These are phyloP conservation scores for Ammopiptanthus mongolicus DNA, from an alignment of 306 rosid species.

Conservation along the genomic window DNA sequence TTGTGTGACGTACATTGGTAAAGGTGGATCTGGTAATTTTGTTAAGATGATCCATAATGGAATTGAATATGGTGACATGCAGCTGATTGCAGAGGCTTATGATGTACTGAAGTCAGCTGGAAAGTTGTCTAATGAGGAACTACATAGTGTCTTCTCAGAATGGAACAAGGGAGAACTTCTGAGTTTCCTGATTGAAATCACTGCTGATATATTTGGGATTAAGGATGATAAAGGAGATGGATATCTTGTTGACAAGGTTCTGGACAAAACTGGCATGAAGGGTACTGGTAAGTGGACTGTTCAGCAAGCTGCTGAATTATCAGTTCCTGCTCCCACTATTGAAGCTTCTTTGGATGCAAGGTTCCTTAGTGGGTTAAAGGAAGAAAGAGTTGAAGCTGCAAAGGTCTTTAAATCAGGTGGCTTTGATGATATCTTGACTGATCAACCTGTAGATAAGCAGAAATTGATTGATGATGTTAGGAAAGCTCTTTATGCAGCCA, in stretches of 20 bases:
- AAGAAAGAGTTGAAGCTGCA: slow-evolving; percentile 83
- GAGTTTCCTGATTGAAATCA: slow-evolving; percentile 87
- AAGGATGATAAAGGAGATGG: slow-evolving; percentile 88
- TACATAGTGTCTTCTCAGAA: slow-evolving; percentile 59
- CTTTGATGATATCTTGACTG: slow-evolving; percentile 47
- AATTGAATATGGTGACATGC: slow-evolving; percentile 95
- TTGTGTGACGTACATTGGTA: slow-evolving; percentile 81
- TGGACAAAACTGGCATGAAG: slow-evolving; percentile 97
- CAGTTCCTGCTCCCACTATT: slow-evolving; percentile 90
- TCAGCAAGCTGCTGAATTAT: slow-evolving; percentile 94
- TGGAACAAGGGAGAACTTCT: slow-evolving; percentile 95
- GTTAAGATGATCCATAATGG: slow-evolving; percentile 96
- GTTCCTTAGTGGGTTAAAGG: slow-evolving; percentile 91
- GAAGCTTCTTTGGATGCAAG: slow-evolving; percentile 90
- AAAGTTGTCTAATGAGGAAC: slow-evolving; percentile 80
- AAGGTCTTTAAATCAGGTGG: slow-evolving; percentile 71
- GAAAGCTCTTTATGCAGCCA: slow-evolving; percentile 85
- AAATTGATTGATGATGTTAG: slow-evolving; percentile 79
- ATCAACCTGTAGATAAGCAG: slow-evolving; percentile 63
- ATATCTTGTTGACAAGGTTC: slow-evolving; percentile 84
- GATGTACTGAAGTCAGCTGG: slow-evolving; percentile 91
- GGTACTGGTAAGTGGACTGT: slow-evolving; percentile 97
- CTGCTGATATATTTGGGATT: slow-evolving; percentile 83
- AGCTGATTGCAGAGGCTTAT: slow-evolving; percentile 90
- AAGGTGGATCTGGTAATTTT: slow-evolving; percentile 93